These are phyloP conservation scores for Boechera divaricarpa DNA, from an alignment of 345 rosid species.

Conservation along the genomic window DNA sequence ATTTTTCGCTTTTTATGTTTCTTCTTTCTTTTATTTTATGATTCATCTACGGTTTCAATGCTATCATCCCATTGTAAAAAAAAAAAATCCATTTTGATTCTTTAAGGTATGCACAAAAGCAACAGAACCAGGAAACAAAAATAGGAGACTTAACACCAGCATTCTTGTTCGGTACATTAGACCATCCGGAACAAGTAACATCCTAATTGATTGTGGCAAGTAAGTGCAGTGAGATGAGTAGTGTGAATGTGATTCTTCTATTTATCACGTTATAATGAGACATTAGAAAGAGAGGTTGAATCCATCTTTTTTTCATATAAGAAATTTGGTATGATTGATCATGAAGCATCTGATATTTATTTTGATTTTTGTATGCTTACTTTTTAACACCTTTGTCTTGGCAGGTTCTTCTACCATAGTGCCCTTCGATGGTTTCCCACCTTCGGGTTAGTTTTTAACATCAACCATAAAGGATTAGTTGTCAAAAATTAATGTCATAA, in stretches of 20 bases:
- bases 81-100: slow-evolving; percentile 24
- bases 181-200: slow-evolving; percentile 58
- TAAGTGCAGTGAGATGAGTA: slow-evolving; percentile 50
- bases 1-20: slow-evolving; percentile 18
- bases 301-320: background rate
- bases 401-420: slow-evolving; percentile 95
- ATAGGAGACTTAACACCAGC: slow-evolving; percentile 81
- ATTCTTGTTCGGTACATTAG: slow-evolving; percentile 67
- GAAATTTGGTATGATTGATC: background rate
- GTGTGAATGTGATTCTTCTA: background rate
- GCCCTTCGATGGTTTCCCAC: slow-evolving; percentile 87
- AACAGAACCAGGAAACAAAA: slow-evolving; percentile 70
- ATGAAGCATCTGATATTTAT: slow-evolving; percentile 7
- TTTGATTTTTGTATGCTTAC: slow-evolving; percentile 6
- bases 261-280: background rate
- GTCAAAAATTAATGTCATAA: background rate
- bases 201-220: slow-evolving; percentile 93
- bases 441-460: slow-evolving; percentile 62
- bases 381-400: slow-evolving; percentile 14
- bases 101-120: slow-evolving; percentile 85
- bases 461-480: background rate
- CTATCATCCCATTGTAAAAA: background rate
- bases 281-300: slow-evolving; percentile 2
- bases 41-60: background rate
- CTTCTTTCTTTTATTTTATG: no score